Base-by-base conservation (phyloP, 805 yeast genomes). In the Barnettozyma populi region DNA sequence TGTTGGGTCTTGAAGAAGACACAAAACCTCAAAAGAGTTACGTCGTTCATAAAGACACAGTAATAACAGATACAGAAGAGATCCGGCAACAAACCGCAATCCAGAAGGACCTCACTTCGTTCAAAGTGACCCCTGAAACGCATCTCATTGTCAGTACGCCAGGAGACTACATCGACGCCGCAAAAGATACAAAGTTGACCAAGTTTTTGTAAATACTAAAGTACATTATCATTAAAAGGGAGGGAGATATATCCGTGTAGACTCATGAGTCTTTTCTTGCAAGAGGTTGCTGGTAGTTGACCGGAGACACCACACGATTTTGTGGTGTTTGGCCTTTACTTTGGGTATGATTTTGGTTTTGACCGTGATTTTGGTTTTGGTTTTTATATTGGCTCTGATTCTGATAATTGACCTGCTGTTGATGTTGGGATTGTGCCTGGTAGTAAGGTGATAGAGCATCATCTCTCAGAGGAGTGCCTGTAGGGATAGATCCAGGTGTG, bases 101-200 rank as follows among this genome's bases (percentile, higher is more conserved):
- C 23, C 63, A 61, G 45, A 52, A 60, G 43, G 63, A 68, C 23
- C 46, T 60, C 5, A 20, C 52, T 5, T 57, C 58, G 13, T 68
- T 62, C 44, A 56, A 54, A 38, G 60, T 68, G 3, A 56, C 62
- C 4, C 66, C 70, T 11, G 65, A 64, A 13, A 49, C 55, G 9
- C 74, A 71, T 49, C 49, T 68, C 5, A 63, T 71, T 13, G 70
- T 69, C 16, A 70, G 67, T 32, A 61, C 50, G 2, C 72, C 75
- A 2, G 75, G 75, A 14, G 73, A 69, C 14, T 59, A 68, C 25
- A 62, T 59, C 9, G 65, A 61, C 7, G 67, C 69, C 6, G 74
- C 74, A 2, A 64, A 62, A 44, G 66, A 62, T n/a, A 67, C 67
- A 7, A 60, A 60, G 38, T 62, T 71, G 2, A 53, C 63, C 10